A percentile compares a stretch with the other conserved stretches of the same genome.
Evolutionary conservation across 176 grass and related monocot genomes (phyloP).

Genomic region (Typha latifolia): DNA sequence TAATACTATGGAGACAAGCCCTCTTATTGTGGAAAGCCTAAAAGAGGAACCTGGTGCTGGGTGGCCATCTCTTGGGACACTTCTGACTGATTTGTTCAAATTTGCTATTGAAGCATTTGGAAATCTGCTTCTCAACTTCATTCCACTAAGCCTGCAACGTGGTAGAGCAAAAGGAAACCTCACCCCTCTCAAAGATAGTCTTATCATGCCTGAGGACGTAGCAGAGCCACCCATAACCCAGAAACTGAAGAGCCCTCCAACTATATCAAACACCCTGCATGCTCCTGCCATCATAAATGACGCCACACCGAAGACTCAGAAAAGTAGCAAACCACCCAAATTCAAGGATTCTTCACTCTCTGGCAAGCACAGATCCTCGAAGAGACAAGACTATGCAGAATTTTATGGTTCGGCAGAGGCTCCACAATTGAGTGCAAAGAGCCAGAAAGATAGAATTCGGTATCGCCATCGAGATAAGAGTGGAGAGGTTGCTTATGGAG

Average conservation of each 20-base stretch:
- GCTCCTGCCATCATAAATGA: slow-evolving; percentile 30
- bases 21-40: slow-evolving; percentile 64
- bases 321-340: slow-evolving; percentile 53
- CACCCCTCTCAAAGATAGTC: slow-evolving; percentile 61
- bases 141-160: slow-evolving; percentile 29
- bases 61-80: slow-evolving; percentile 82
- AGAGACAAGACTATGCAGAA: slow-evolving; percentile 61
- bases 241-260: slow-evolving; percentile 53
- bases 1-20: slow-evolving; percentile 30
- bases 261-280: slow-evolving; percentile 47
- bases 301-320: slow-evolving; percentile 43
- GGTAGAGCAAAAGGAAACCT: slow-evolving; percentile 42
- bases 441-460: slow-evolving; percentile 62
- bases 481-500: slow-evolving; percentile 36
- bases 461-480: slow-evolving; percentile 78
- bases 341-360: slow-evolving; percentile 73
- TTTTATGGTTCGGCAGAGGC: slow-evolving; percentile 57
- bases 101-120: slow-evolving; percentile 64
- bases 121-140: slow-evolving; percentile 47
- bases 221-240: slow-evolving; percentile 26
- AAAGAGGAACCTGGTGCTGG: slow-evolving; percentile 81
- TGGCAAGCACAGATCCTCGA: slow-evolving; percentile 83
- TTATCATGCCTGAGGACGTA: slow-evolving; percentile 61
- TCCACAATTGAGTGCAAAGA: slow-evolving; percentile 36
- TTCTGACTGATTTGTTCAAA: slow-evolving; percentile 66